Conservation (phyloP, 1,284 basidiomycete species). For the Cutaneotrichosporon sp. region DNA sequence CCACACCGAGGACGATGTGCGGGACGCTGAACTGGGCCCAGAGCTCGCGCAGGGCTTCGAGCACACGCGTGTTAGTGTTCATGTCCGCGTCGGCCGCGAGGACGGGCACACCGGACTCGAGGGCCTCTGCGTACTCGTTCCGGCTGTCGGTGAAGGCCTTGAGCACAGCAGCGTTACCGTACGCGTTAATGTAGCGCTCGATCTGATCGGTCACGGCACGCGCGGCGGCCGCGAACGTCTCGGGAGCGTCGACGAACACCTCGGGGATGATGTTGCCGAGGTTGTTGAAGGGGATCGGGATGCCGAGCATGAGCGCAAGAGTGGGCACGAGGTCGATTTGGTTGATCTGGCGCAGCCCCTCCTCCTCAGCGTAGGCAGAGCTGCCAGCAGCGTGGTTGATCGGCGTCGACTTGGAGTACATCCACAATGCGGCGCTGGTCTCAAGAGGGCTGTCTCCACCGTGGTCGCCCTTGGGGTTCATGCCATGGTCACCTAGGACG, state of each 20-base stretch:
- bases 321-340: constrained; percentile 95
- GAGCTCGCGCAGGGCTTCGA: constrained; percentile 72
- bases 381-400: constrained; percentile 56
- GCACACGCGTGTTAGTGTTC: constrained; percentile 63
- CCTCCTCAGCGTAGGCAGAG: constrained; percentile 62
- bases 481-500: constrained; percentile 94
- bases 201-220: constrained; percentile 76
- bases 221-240: constrained; percentile 63
- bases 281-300: constrained; percentile 94
- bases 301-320: constrained; percentile 82
- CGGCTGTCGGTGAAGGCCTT: constrained; percentile 2
- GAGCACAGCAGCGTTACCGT: constrained; percentile 72
- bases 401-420: constrained; percentile 67
- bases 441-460: constrained; percentile 88
- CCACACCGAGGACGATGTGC: constrained; percentile 67
- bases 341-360: constrained; percentile 68
- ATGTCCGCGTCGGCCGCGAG: constrained; percentile 32
- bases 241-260: constrained; percentile 60
- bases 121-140: constrained; percentile 1
- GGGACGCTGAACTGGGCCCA: constrained; percentile 92
- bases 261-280: constrained; percentile 90
- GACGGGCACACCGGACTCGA: constrained; percentile 16
- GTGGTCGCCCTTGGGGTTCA: constrained; percentile 93
- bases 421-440: constrained; percentile 82
- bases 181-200: constrained; percentile 70